Evolutionary conservation across 2,329 filamentous ascomycete species (phyloP), one percentile per base, ranked within the genome.

Genomic region (Pseudocercospora eumusae): DNA sequence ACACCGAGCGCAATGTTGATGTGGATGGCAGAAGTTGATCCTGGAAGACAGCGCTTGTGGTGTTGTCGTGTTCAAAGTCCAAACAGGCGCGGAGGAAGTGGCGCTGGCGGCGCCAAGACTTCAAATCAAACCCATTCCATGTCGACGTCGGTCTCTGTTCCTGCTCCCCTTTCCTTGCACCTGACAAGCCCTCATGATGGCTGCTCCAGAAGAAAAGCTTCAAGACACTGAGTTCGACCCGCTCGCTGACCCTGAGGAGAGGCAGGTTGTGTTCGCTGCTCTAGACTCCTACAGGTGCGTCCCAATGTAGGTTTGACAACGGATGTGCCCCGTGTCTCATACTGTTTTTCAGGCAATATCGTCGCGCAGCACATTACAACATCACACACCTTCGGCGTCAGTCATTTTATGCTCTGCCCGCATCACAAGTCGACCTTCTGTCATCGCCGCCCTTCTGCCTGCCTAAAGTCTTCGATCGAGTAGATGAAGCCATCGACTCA

Each of bases 391-490:
- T 93, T 18, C 88, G 95, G 21, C 88, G 96, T 27, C 92, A 95
- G 76, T 89, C 92, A 13, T 97, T 99, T 77, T 99, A 98, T 75
- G 90, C 92, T 8, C 83, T 99, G 5, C 92, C 93, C 1, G 86
- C 88, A 62, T 81, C 84, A 1, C 93, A 99, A 75, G 95, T 92
- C 87, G 85, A 90, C 71, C 83, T 96, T 73, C 84, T 99, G 0
- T 88, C 92, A 0, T 84, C 84, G 4, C 87, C 90, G 0, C 93
- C 93, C 0, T 96, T 98, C 79, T 90, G 87, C 61, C 87, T 95
- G 57, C 83, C 96, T 6, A 86, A 92, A 36, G 91, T 87, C 0
- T 84, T 99, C 36, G 85, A 89, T 67, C 84, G 84, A 54, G 85
- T 96, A 11, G 96, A 99, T 72, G 86, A 89, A 60, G 92, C 93